Evolutionary conservation across 257 asterid genomes (phyloP).

Genomic region (Solanum virginianum): DNA sequence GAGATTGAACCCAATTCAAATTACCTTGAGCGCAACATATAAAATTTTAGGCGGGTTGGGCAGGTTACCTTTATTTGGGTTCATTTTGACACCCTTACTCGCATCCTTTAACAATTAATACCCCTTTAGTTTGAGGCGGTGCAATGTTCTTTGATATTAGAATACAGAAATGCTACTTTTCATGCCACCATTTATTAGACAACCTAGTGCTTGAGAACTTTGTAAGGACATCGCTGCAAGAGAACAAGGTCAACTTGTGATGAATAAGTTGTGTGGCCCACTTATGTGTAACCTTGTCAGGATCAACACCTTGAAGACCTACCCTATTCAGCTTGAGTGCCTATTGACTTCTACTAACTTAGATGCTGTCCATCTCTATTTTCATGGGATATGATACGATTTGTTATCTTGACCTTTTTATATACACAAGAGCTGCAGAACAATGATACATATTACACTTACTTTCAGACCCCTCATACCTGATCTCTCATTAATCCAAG

Average conservation of each 20-base stretch:
- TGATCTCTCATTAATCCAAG: background rate
- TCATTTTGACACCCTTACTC: too few species aligned
- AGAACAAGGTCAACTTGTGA: background rate
- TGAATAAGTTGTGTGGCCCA: background rate
- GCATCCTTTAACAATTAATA: background rate
- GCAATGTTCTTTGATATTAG: background rate
- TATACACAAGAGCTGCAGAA: background rate
- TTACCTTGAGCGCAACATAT: too few species aligned
- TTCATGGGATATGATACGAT: background rate
- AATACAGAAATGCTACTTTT: background rate
- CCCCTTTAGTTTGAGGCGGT: background rate
- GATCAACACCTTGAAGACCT: background rate
- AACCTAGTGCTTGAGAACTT: background rate
- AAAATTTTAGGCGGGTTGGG: too few species aligned
- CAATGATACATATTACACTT: background rate
- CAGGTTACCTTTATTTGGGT: too few species aligned
- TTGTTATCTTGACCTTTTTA: background rate
- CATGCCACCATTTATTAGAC: background rate
- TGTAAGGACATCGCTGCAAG: background rate
- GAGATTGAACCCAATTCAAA: too few species aligned
- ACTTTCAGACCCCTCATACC: background rate
- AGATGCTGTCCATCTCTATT: background rate
- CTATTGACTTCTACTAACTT: background rate
- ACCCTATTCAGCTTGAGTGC: background rate
- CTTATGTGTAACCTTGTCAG: background rate